Percentiles rank a stretch among this genome's conserved stretches.
Conservation (phyloP, 176 grass and related monocot species). For the Phoenix roebelenii region DNA sequence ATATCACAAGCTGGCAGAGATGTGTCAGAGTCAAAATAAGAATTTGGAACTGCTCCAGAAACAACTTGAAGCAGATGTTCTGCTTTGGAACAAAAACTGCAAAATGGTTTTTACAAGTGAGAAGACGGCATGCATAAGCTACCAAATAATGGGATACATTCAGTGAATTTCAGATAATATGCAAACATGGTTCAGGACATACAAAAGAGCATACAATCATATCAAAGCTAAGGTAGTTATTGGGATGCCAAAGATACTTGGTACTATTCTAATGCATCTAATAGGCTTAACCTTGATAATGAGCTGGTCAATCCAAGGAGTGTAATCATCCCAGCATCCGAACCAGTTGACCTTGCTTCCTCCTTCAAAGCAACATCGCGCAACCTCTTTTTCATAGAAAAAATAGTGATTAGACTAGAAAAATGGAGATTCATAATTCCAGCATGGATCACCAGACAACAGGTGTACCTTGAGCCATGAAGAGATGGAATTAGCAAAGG, state of each 20-base stretch:
- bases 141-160: no score
- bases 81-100: conserved; percentile 64
- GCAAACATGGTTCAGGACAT: no score
- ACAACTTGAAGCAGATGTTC: conserved; percentile 67
- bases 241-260: no score
- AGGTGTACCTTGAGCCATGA: conserved; percentile 70
- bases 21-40: conserved; percentile 33
- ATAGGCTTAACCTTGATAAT: conserved; percentile 51
- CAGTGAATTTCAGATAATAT: no score
- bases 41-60: conserved; percentile 48
- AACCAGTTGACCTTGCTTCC: conserved; percentile 44
- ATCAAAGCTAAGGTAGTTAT: no score
- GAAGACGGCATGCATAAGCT: no score
- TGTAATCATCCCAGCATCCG: conserved; percentile 35
- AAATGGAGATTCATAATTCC: no score
- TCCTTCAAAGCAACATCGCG: conserved; percentile 63
- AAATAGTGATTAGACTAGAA: conserved; percentile 10
- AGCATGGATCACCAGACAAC: not conserved
- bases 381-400: conserved; percentile 51
- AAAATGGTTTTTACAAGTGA: conserved; percentile 9
- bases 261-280: no score
- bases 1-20: conserved; percentile 43
- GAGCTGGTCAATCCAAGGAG: conserved; percentile 65
- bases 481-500: conserved; percentile 57
- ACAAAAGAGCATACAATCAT: no score